These are phyloP conservation scores for Zoysia pacifica DNA, from an alignment of 176 grass and related monocot genomes.

Conservation along the genomic window DNA sequence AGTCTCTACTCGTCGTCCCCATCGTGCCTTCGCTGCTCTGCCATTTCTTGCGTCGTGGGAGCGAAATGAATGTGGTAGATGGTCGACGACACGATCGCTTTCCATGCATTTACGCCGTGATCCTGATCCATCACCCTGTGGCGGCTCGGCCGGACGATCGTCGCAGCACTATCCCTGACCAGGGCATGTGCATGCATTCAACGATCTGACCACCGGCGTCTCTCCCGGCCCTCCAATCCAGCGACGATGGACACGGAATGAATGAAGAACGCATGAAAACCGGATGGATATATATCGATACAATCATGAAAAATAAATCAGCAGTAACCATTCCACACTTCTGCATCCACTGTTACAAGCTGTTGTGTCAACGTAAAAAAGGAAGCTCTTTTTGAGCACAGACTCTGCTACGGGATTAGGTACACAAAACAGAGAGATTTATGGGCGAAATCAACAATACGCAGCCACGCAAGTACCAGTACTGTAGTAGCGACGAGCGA, in stretches of 20 bases:
- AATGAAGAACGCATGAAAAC: not conserved
- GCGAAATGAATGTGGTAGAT: not conserved
- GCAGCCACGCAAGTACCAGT: too few species aligned
- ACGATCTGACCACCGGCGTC: not conserved
- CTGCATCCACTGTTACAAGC: constrained; percentile 7
- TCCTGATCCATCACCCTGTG: not conserved
- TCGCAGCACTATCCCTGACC: too few species aligned
- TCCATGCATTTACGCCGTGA: not conserved
- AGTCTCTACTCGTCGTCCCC: too few species aligned
- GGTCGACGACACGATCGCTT: not conserved
- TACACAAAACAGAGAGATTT: not conserved
- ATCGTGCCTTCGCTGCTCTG: too few species aligned
- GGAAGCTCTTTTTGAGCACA: not conserved
- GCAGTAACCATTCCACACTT: not conserved
- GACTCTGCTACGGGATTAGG: not conserved
- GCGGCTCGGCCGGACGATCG: too few species aligned
- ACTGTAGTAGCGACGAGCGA: not conserved
- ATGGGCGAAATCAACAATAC: not conserved
- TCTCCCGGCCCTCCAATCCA: not conserved
- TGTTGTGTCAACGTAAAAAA: not conserved
- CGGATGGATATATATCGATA: too few species aligned
- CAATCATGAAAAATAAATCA: not conserved
- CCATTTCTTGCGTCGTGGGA: not conserved
- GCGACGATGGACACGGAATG: too few species aligned
- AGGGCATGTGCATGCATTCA: constrained; percentile 23